Evolutionary conservation across 1,139 yeast species (phyloP).

Genomic region (Kodamaea alishanica): DNA sequence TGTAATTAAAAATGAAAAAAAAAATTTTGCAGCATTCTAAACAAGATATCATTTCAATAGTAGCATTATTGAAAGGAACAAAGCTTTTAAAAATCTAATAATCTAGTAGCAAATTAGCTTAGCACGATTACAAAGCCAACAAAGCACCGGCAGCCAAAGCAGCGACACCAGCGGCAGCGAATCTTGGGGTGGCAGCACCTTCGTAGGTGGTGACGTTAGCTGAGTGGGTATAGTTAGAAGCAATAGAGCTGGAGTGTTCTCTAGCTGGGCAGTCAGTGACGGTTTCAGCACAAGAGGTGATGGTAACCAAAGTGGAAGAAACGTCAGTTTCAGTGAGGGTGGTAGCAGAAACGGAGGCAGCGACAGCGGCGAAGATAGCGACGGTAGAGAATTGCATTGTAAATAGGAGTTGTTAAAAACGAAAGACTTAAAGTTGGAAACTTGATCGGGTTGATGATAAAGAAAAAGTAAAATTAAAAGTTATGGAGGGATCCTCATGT

Average conservation of each 20-base stretch:
- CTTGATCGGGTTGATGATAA: slow-evolving; percentile 10
- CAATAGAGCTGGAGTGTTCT: slow-evolving; percentile 20
- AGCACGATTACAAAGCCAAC: slow-evolving; percentile 24
- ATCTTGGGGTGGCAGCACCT: slow-evolving; percentile 23
- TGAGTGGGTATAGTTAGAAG: slow-evolving; percentile 18
- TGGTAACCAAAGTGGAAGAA: slow-evolving; percentile 22
- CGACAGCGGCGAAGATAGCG: slow-evolving; percentile 23
- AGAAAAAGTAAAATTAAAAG: slow-evolving; percentile 6
- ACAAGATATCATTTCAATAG: slow-evolving; percentile 3
- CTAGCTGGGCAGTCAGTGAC: slow-evolving; percentile 27
- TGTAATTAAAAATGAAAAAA: not conserved
- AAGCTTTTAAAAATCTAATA: not conserved
- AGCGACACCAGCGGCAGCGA: slow-evolving; percentile 26
- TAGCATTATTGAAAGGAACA: slow-evolving; percentile 7
- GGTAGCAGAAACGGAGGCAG: slow-evolving; percentile 22
- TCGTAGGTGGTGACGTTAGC: slow-evolving; percentile 21
- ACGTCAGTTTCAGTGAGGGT: slow-evolving; percentile 19
- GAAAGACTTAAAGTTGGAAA: slow-evolving; percentile 21
- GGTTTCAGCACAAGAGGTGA: slow-evolving; percentile 23
- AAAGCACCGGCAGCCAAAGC: slow-evolving; percentile 34
- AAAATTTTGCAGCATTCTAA: not conserved
- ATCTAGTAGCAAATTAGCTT: slow-evolving; percentile 11
- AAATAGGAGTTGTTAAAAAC: slow-evolving; percentile 13
- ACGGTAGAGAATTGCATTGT: slow-evolving; percentile 26
- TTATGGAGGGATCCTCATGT: not conserved